phyloP scores from a whole-genome alignment of 805 yeast species.

The Saccharomycodes ludwigii region DNA sequence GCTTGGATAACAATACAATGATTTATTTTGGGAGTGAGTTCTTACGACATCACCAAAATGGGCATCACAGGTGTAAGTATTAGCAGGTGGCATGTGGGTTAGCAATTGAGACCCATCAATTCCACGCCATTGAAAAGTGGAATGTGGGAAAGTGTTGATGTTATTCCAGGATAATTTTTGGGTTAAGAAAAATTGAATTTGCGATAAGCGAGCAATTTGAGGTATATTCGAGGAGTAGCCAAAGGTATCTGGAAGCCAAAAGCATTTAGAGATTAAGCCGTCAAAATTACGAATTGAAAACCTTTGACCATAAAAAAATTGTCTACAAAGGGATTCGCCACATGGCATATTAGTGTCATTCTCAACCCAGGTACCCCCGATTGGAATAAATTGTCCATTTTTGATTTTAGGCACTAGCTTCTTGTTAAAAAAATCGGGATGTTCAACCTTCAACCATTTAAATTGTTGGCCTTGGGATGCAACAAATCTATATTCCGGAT shows the following conservation, averaged over 20 bases:
- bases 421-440: constrained; percentile 63
- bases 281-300: constrained; percentile 63
- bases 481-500: constrained; percentile 87
- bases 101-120: constrained; percentile 87
- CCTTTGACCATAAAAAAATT: constrained; percentile 81
- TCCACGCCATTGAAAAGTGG: constrained; percentile 92
- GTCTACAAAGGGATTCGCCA: constrained; percentile 85
- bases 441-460: constrained; percentile 79
- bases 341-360: constrained; percentile 92
- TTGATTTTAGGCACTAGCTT: constrained; percentile 50
- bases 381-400: constrained; percentile 69
- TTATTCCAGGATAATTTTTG: constrained; percentile 96
- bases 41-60: constrained; percentile 86
- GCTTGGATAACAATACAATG: constrained; percentile 65
- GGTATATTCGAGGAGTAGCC: constrained; percentile 95
- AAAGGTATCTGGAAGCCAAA: constrained; percentile 96
- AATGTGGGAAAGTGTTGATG: constrained; percentile 78
- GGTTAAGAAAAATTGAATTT: constrained; percentile 73
- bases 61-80: constrained; percentile 89
- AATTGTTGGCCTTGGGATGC: constrained; percentile 96
- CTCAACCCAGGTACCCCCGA: constrained; percentile 98
- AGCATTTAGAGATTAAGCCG: constrained; percentile 59
- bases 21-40: constrained; percentile 71
- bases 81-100: constrained; percentile 96
- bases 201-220: constrained; percentile 80